Evolutionary conservation across 2,329 filamentous ascomycete species (phyloP), one percentile per base, ranked within the genome.

Genomic region (Coniochaeta ligniaria): DNA sequence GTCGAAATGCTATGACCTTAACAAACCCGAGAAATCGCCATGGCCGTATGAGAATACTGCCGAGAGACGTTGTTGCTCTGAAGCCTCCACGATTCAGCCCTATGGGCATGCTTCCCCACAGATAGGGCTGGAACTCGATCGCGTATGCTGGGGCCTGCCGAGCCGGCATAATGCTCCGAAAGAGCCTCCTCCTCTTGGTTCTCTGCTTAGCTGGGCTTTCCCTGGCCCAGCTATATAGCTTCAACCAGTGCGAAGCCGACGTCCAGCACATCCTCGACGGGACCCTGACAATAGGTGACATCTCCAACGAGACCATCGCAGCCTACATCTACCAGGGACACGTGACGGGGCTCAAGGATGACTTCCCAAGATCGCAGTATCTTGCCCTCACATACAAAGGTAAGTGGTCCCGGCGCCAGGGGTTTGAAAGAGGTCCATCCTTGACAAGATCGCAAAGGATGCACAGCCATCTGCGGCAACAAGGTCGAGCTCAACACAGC

Each of bases 241-340:
- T 59, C 43, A 26, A 26, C 41, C 41, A 59, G 57, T 59, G 57
- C 57, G 28, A 59, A 20, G 38, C 28, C 16, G 57, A 59, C 31
- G 26, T 59, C 41, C 24, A 52, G 9, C 12, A 28, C 16, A 59
- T 59, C 41, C 24, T 59, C 20, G 41, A 50, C 28, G 57, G 41
- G 6, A 33, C 57, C 12, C 33, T 47, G 41, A 36, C 43, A 7
- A 22, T 59, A 24, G 45, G 41, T 11, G 57, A 38, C 28, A 50
- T 59, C 28, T 31, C 38, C 3, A 59, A 59, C 28, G 57, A 59
- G 57, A 59, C 57, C 6, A 50, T 59, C 38, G 26, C 31, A 16
- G 26, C 31, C 9, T 59, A 59, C 43, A 50, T 59, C 57, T 59
- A 50, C 20, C 28, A 45, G 6, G 57, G 57, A n/a, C 57, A 36